A percentile compares a stretch with the other conserved stretches of the same genome.
phyloP scores from a whole-genome alignment of 1,284 basidiomycete genomes.

The Naganishia albida region DNA sequence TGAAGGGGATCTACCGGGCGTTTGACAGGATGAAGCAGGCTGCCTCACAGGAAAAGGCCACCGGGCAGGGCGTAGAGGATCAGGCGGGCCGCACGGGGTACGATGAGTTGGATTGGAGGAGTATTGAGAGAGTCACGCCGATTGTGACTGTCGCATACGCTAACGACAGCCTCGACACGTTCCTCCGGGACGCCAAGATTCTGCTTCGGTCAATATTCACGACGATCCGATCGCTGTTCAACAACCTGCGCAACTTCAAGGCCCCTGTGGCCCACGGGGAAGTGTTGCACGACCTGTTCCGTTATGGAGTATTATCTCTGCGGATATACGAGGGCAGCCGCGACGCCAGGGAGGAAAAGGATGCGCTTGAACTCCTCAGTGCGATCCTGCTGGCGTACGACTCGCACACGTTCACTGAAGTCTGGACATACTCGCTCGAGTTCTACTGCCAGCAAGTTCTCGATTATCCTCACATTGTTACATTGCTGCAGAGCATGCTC shows the following conservation, averaged over 20 bases:
- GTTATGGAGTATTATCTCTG: slow-evolving; percentile 80
- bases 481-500: slow-evolving; percentile 85
- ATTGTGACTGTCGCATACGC: slow-evolving; percentile 72
- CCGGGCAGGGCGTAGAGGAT: slow-evolving; percentile 40
- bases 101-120: slow-evolving; percentile 54
- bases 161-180: slow-evolving; percentile 70
- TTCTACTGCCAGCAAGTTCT: slow-evolving; percentile 80
- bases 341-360: slow-evolving; percentile 78
- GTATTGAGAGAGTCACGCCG: slow-evolving; percentile 78
- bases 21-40: slow-evolving; percentile 56
- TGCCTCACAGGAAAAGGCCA: slow-evolving; percentile 46
- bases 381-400: slow-evolving; percentile 78
- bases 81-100: slow-evolving; percentile 36
- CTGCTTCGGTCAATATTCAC: slow-evolving; percentile 88
- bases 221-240: slow-evolving; percentile 81
- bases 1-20: slow-evolving; percentile 75
- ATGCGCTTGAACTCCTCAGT: slow-evolving; percentile 83
- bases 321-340: slow-evolving; percentile 71
- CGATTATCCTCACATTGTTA: slow-evolving; percentile 76
- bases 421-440: slow-evolving; percentile 87
- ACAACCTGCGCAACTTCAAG: slow-evolving; percentile 76
- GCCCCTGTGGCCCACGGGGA: slow-evolving; percentile 75
- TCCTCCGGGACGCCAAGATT: slow-evolving; percentile 70
- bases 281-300: slow-evolving; percentile 82
- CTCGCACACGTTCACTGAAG: slow-evolving; percentile 87